These are phyloP conservation scores for Talaromyces rugulosus DNA, from an alignment of 2,329 filamentous ascomycete genomes.

Conservation along the genomic window DNA sequence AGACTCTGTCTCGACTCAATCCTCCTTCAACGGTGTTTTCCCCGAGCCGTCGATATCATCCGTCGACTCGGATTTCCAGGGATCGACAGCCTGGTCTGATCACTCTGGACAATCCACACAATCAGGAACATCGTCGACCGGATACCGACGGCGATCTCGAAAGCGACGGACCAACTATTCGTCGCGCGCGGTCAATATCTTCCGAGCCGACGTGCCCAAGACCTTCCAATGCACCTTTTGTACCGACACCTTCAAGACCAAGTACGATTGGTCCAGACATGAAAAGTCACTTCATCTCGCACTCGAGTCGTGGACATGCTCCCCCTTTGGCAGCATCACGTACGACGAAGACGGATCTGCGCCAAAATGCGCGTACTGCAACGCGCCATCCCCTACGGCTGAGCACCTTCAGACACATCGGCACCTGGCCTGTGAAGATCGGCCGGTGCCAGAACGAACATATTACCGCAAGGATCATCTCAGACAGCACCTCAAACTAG, in stretches of 20 bases:
- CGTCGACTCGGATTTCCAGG: not conserved
- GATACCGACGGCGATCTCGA: conserved; percentile 8
- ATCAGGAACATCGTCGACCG: not conserved
- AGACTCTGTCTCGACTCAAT: conserved; percentile 5
- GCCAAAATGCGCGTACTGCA: conserved; percentile 47
- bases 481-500: conserved; percentile 51
- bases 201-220: conserved; percentile 2
- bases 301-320: conserved; percentile 28
- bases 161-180: conserved; percentile 8
- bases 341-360: not conserved
- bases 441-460: conserved; percentile 46
- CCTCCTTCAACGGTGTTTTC: conserved; percentile 1
- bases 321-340: conserved; percentile 1
- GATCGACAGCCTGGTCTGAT: conserved; percentile 9
- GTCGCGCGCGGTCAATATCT: not conserved
- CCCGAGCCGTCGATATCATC: conserved; percentile 7
- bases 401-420: conserved; percentile 49
- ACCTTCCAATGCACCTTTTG: conserved; percentile 44
- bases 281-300: conserved; percentile 46
- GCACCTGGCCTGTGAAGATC: conserved; percentile 46
- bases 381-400: conserved; percentile 38
- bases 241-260: conserved; percentile 42
- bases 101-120: conserved; percentile 6
- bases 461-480: conserved; percentile 58
- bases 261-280: conserved; percentile 47